Base-by-base conservation (phyloP, 192 early-diverging fungal species). In the Dissophora ornata region DNA sequence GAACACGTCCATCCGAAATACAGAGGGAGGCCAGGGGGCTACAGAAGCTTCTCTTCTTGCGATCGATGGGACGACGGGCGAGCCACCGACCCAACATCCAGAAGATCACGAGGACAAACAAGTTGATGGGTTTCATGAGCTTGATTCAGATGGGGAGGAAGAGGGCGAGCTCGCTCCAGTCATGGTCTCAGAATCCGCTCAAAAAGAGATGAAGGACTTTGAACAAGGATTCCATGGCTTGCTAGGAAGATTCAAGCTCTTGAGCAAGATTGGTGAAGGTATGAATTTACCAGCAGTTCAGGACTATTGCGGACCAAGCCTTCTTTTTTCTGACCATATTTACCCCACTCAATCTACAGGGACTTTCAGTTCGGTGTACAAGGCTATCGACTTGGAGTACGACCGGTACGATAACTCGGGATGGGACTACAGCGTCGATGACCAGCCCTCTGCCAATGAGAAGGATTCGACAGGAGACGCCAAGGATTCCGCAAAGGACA, bases 341-440 rank as follows among this genome's bases (percentile, higher is more conserved):
- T n/a, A n/a, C n/a, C n/a, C n/a, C n/a, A n/a, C n/a, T 25, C 12
- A 41, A 42, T 28, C 19, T 34, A 21, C 59, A 91, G 92, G 96
- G 13, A 97, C 95, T 0, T 98, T 97, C 67, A 93, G 92, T 67
- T 90, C 91, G 0, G 96, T 98, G 3, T 98, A 97, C 82, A 95
- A 92, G 69, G 95, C 95, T 3, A 66, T 94, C 15, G 95, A 98
- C 62, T 65, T 92, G 11, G 77, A 87, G 30, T 87, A 95, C 63
- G 81, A 89, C 9, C 55, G 71, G 12, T 94, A 92, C 69, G 87
- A 93, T 46, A 96, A 96, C 69, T 61, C 75, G 33, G 66, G 74
- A 28, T 92, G 91, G 88, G 86, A 85, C 18, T 78, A 83, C 69
- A 80, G 78, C 7, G 80, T 81, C 41, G 53, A 68, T 16, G 62